phyloP scores from a whole-genome alignment of 306 rosid species.

The Malus sylvestris region DNA sequence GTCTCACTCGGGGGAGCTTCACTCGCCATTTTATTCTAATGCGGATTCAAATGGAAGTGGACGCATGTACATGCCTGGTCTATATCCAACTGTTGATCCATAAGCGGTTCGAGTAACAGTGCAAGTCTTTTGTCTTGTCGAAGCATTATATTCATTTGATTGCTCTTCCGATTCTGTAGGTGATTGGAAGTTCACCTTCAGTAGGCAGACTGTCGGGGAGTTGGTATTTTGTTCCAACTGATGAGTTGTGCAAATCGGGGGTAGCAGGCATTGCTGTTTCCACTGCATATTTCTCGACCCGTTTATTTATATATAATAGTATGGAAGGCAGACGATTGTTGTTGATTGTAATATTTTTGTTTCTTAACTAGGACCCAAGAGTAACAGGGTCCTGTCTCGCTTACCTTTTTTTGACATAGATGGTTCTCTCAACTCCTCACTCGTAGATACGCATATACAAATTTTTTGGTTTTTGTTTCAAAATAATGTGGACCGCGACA shows the following conservation, averaged over 20 bases:
- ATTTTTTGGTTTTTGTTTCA: background rate
- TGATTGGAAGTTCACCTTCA: slow-evolving; percentile 32
- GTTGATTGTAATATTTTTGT: background rate
- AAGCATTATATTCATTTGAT: slow-evolving; percentile 58
- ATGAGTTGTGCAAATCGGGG: slow-evolving; percentile 13
- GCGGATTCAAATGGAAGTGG: slow-evolving; percentile 79
- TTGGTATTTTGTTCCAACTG: slow-evolving; percentile 23
- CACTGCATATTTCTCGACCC: slow-evolving; percentile 2
- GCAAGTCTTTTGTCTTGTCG: background rate
- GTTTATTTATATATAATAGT: background rate
- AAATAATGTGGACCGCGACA: too few species aligned
- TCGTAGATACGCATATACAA: background rate
- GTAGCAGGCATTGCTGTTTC: slow-evolving; percentile 21
- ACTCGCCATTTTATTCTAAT: slow-evolving; percentile 46
- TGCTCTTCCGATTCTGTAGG: slow-evolving; percentile 30
- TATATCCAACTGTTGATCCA: slow-evolving; percentile 44
- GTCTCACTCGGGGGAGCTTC: slow-evolving; percentile 87
- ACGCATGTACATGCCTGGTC: slow-evolving; percentile 39
- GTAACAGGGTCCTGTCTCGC: slow-evolving; percentile 4
- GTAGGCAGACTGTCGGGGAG: slow-evolving; percentile 29
- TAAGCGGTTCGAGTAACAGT: slow-evolving; percentile 13
- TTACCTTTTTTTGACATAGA: slow-evolving; percentile 4
- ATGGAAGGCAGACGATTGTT: background rate
- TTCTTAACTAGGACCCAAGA: slow-evolving; percentile 21
- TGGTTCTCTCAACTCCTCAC: background rate